Conservation (phyloP, 2,329 filamentous ascomycete genomes). For the Epichloe baconii region DNA sequence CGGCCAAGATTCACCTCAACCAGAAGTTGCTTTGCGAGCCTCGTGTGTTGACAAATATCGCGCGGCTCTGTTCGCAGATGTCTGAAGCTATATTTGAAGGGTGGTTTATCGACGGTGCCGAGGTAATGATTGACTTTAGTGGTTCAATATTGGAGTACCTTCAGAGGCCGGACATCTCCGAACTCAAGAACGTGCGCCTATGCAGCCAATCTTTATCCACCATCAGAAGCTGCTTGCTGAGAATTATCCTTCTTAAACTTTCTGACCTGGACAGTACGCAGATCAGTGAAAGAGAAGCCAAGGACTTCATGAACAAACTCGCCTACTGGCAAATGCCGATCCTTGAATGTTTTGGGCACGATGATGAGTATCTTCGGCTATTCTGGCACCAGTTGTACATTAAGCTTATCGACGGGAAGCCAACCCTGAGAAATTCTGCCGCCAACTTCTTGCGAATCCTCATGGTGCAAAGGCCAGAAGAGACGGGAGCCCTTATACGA, state of each 20-base stretch:
- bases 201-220: conserved; percentile 71
- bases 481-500: conserved; percentile 61
- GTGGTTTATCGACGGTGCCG: conserved; percentile 86
- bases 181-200: conserved; percentile 76
- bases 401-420: conserved; percentile 62
- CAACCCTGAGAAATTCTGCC: conserved; percentile 57
- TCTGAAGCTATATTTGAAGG: conserved; percentile 89
- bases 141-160: conserved; percentile 80
- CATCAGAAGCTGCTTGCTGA: conserved; percentile 66
- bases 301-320: conserved; percentile 68
- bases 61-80: conserved; percentile 67
- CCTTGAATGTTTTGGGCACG: conserved; percentile 60
- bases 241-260: conserved; percentile 65
- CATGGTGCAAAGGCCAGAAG: conserved; percentile 81
- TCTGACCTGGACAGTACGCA: conserved; percentile 65
- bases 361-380: conserved; percentile 71
- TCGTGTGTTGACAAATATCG: conserved; percentile 73
- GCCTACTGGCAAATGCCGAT: conserved; percentile 94
- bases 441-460: conserved; percentile 84
- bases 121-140: conserved; percentile 71
- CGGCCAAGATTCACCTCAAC: conserved; percentile 56
- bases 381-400: conserved; percentile 90
- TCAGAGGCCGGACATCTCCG: conserved; percentile 69
- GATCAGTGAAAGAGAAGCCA: conserved; percentile 45
- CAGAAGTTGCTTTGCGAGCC: conserved; percentile 67